phyloP scores from a whole-genome alignment of 805 yeast species.

The Brettanomyces sp. region DNA sequence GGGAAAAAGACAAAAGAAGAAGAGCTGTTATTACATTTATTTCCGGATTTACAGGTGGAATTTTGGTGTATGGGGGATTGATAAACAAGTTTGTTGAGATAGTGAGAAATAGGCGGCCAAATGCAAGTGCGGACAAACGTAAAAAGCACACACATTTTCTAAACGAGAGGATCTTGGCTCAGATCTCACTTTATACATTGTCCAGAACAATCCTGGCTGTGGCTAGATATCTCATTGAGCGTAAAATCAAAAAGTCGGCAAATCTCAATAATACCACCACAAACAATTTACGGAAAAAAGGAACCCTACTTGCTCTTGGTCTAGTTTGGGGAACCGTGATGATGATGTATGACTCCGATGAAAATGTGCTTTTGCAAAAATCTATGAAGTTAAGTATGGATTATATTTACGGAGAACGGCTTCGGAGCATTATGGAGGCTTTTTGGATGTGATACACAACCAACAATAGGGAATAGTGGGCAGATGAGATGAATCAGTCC shows the following conservation, averaged over 20 bases:
- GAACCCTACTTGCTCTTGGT: constrained; percentile 57
- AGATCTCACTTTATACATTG: constrained; percentile 64
- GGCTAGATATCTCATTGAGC: constrained; percentile 37
- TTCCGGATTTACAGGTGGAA: constrained; percentile 24
- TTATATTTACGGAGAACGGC: constrained; percentile 57
- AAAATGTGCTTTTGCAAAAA: constrained; percentile 46
- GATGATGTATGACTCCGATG: constrained; percentile 58
- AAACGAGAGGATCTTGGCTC: constrained; percentile 44
- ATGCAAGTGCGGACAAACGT: too few relatives aligned
- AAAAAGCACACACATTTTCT: constrained; percentile 1
- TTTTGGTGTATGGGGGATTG: constrained; percentile 22
- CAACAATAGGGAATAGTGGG: neutral
- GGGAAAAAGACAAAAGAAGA: neutral
- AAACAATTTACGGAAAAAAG: constrained; percentile 17
- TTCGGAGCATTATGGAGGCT: constrained; percentile 23
- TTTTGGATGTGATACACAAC: constrained; percentile 14
- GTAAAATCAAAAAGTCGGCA: constrained; percentile 8
- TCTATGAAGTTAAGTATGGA: constrained; percentile 62
- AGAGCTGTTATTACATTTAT: constrained; percentile 10
- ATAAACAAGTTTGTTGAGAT: constrained; percentile 5
- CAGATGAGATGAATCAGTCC: too few relatives aligned
- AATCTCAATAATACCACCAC: neutral
- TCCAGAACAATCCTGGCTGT: constrained; percentile 58
- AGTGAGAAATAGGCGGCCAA: too few relatives aligned
- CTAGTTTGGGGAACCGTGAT: constrained; percentile 66